Evolutionary conservation across 2,329 filamentous ascomycete species (phyloP).

Genomic region (Hymenotorrendiella dingleyae): DNA sequence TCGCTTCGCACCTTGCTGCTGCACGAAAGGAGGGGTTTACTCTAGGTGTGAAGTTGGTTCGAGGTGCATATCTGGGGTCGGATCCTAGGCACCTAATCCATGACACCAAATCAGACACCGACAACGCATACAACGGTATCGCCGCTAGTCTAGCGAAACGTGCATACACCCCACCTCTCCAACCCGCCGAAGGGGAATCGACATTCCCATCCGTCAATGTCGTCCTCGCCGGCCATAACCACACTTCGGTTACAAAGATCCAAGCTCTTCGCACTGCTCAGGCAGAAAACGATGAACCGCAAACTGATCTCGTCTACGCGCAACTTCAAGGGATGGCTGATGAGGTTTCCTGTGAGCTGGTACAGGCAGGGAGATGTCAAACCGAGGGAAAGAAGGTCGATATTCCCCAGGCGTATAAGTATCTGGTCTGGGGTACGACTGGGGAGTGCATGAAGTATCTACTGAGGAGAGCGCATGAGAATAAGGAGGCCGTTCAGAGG

Average conservation of each 20-base stretch:
- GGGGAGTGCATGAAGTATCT: conserved; percentile 77
- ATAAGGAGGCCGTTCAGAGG: conserved; percentile 61
- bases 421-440: conserved; percentile 63
- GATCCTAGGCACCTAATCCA: conserved; percentile 67
- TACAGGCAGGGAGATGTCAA: conserved; percentile 26
- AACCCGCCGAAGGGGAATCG: conserved; percentile 34
- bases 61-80: conserved; percentile 66
- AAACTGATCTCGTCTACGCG: conserved; percentile 53
- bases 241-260: conserved; percentile 57
- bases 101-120: conserved; percentile 66
- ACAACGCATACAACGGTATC: conserved; percentile 66
- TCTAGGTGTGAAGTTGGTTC: conserved; percentile 68
- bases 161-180: conserved; percentile 51
- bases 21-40: conserved; percentile 57
- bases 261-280: conserved; percentile 44
- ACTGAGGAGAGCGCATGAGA: conserved; percentile 65
- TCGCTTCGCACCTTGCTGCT: conserved; percentile 53
- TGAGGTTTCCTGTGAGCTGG: conserved; percentile 68
- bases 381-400: conserved; percentile 36
- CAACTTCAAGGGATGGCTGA: conserved; percentile 96
- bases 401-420: conserved; percentile 54
- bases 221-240: conserved; percentile 80
- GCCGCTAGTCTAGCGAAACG: conserved; percentile 60
- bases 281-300: conserved; percentile 31
- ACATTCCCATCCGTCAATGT: conserved; percentile 54